phyloP scores from a whole-genome alignment of 176 grass and related monocot genomes.

The Metroxylon sagu region DNA sequence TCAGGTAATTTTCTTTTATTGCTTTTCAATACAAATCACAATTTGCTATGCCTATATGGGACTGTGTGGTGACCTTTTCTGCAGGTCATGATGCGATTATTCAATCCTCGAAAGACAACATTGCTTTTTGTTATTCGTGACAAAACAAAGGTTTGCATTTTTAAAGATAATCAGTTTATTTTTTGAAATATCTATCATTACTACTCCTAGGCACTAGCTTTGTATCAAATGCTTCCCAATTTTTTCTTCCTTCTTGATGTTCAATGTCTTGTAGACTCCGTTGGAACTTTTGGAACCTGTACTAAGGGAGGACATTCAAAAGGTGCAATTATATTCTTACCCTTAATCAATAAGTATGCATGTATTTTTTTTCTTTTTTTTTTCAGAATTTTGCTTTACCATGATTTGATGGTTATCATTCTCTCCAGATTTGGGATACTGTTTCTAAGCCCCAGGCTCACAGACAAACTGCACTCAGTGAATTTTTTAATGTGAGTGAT shows the following conservation, averaged over 20 bases:
- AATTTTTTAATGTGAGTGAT: slow-evolving; percentile 81
- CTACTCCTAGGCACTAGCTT: not conserved
- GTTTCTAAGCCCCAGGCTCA: slow-evolving; percentile 69
- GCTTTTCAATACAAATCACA: too few relatives aligned
- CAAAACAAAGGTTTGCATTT: not conserved
- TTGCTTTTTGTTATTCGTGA: slow-evolving; percentile 25
- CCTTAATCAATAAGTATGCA: too few relatives aligned
- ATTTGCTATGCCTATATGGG: too few relatives aligned
- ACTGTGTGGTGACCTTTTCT: not conserved
- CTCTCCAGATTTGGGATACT: slow-evolving; percentile 71
- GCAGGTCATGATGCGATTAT: slow-evolving; percentile 16
- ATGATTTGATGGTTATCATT: slow-evolving; percentile 8
- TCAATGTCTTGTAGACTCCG: slow-evolving; percentile 42
- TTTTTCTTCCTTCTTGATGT: too few relatives aligned
- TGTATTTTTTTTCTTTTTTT: slow-evolving; percentile 9
- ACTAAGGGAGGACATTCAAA: slow-evolving; percentile 77
- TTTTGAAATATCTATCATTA: not conserved
- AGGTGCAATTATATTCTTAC: slow-evolving; percentile 24
- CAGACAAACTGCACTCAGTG: slow-evolving; percentile 61
- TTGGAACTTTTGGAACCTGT: slow-evolving; percentile 53
- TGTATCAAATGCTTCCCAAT: too few relatives aligned
- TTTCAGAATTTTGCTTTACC: slow-evolving; percentile 9
- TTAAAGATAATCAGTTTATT: not conserved
- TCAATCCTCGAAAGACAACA: slow-evolving; percentile 13
- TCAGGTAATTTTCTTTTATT: slow-evolving; percentile 13